phyloP scores from a whole-genome alignment of 1,284 basidiomycete species.

The Apiotrichum akiyoshidainum region DNA sequence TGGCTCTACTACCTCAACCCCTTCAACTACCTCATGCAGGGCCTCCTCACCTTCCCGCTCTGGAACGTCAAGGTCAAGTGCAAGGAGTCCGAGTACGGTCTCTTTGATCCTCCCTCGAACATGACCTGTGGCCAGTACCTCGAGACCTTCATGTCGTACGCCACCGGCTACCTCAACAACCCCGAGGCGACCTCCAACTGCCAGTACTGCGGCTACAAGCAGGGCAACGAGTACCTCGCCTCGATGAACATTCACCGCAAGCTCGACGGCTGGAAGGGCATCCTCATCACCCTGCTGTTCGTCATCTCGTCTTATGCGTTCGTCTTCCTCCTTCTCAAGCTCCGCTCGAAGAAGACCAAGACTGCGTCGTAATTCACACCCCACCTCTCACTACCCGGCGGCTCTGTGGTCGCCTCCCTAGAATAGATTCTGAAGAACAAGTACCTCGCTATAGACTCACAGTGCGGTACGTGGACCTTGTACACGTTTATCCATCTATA shows the following conservation, averaged over 20 bases:
- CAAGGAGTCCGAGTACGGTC: constrained; percentile 34
- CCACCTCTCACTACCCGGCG: too few relatives aligned
- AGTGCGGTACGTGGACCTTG: not conserved
- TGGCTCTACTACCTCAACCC: constrained; percentile 32
- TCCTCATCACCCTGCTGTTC: constrained; percentile 38
- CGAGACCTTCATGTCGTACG: constrained; percentile 22
- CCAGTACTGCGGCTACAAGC: constrained; percentile 36
- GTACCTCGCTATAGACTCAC: not conserved
- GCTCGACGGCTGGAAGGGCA: constrained; percentile 38
- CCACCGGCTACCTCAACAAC: constrained; percentile 35
- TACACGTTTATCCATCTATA: not conserved
- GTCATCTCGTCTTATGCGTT: constrained; percentile 28
- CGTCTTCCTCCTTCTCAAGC: constrained; percentile 37
- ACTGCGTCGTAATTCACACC: constrained; percentile 9
- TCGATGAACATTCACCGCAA: constrained; percentile 33
- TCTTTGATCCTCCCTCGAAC: constrained; percentile 41
- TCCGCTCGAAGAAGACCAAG: constrained; percentile 37
- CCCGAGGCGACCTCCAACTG: constrained; percentile 35
- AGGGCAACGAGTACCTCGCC: constrained; percentile 39
- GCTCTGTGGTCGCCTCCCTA: too few relatives aligned
- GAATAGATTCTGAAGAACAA: not conserved
- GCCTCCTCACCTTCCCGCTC: constrained; percentile 28
- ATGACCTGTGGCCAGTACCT: constrained; percentile 45
- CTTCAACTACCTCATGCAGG: constrained; percentile 41
- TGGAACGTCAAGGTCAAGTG: constrained; percentile 40